Base-by-base conservation (phyloP, 768 basidiomycete species). In the Psilocybe cyanescens region DNA sequence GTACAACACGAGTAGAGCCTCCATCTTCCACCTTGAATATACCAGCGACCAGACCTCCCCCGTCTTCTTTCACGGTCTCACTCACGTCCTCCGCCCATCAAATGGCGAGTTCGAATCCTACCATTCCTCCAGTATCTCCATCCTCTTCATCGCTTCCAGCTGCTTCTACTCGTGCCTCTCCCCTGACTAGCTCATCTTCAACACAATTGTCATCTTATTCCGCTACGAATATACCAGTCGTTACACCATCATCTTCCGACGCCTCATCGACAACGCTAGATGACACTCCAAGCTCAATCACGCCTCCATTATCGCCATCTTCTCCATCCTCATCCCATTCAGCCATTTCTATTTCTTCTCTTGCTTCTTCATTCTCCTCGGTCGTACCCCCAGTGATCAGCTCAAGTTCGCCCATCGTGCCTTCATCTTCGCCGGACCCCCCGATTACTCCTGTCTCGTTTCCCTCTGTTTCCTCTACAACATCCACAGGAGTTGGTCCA, bases 61-160 rank as follows among this genome's bases (percentile, higher is more conserved):
- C 52, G 41, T 69, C 55, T 41, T 71, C 30, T 65, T 65, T 24
- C 24, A 24, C 48, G 60, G 70, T 37, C 50, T 59, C 55, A 1
- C 29, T 56, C 8, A 55, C 63, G 9, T 37, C 60, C 7, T 30
- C 59, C 0, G 14, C 12, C 9, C 6, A n/a, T 44, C 14, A 44
- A 44, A 44, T 44, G 41, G 11, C 41, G 11, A 44, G 41, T 12
- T 44, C 41, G 14, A 11, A 35, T 35, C 6, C 33, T 35, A 7
- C 33, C 11, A 35, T 11, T 35, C 33, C 33, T 7, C 7, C 33
- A 35, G 6, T 35, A 35, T 35, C 33, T 35, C 11, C 11, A 35
- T 35, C 33, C 6, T 35, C 33, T 35, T 35, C 33, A 35, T 7
- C 33, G 33, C 3, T 35, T 35, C 24, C 24, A 24, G 24, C 24